A percentile compares a stretch with the other conserved stretches of the same genome.
phyloP scores from a whole-genome alignment of 225 moss, liverwort and hornwort species.

The Climacium dendroides region DNA sequence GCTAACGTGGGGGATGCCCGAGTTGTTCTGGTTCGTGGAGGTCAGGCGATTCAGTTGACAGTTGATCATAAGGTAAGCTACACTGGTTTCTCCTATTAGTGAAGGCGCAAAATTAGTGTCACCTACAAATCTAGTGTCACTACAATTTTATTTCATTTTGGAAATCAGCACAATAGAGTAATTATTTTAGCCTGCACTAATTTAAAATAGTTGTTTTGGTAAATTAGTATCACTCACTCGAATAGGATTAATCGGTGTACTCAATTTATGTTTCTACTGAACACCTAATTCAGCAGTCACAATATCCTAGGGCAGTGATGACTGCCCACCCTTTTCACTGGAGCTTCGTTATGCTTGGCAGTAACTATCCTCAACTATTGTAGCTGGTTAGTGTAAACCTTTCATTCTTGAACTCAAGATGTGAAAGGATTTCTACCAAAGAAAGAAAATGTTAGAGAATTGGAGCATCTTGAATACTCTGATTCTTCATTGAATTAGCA shows the following conservation, averaged over 20 bases:
- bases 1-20: slow-evolving; percentile 93
- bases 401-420: neutral
- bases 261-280: neutral
- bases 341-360: neutral
- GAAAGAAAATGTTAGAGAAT: neutral
- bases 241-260: neutral
- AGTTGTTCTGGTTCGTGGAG: slow-evolving; percentile 57
- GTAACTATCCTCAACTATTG: neutral
- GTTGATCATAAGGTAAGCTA: slow-evolving; percentile 73
- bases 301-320: neutral
- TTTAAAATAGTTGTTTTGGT: neutral
- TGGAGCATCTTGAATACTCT: neutral
- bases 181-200: neutral
- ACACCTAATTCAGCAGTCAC: neutral
- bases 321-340: neutral
- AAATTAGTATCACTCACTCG: neutral
- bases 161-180: neutral
- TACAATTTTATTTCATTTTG: neutral
- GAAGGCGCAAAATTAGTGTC: neutral
- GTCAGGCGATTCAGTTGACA: slow-evolving; percentile 75
- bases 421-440: neutral
- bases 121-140: neutral
- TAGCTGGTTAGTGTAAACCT: neutral
- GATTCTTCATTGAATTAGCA: neutral
- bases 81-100: neutral